Conservation (phyloP, 2,329 filamentous ascomycete genomes). For the Neurospora sp. region DNA sequence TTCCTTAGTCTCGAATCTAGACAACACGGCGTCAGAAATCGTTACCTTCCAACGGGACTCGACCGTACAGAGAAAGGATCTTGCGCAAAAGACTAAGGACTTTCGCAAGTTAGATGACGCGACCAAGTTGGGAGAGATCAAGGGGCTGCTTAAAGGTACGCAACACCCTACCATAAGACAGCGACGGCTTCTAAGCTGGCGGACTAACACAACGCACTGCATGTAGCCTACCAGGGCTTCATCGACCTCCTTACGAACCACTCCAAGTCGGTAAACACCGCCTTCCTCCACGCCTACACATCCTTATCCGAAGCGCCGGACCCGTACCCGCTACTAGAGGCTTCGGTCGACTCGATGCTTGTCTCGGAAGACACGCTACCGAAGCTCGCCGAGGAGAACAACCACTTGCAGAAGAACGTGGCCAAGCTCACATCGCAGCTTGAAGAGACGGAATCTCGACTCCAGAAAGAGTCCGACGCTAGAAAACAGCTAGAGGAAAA, state of each 20-base stretch:
- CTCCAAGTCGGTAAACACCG: constrained; percentile 85
- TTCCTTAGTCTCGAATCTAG: constrained; percentile 71
- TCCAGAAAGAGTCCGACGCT: constrained; percentile 67
- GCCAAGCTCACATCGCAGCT: constrained; percentile 66
- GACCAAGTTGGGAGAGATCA: constrained; percentile 78
- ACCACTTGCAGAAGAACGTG: constrained; percentile 73
- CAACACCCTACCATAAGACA: not conserved
- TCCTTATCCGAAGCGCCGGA: constrained; percentile 92
- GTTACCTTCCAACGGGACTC: constrained; percentile 88
- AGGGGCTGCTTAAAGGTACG: constrained; percentile 73
- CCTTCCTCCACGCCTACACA: constrained; percentile 88
- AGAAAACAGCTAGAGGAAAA: constrained; percentile 67
- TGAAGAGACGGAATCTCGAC: constrained; percentile 68
- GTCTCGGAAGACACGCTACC: constrained; percentile 87
- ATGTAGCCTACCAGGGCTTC: constrained; percentile 82
- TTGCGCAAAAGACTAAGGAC: constrained; percentile 98
- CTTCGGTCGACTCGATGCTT: constrained; percentile 88
- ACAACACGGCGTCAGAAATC: constrained; percentile 90
- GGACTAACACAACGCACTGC: constrained; percentile 11
- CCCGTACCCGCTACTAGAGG: constrained; percentile 91
- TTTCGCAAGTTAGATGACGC: constrained; percentile 90
- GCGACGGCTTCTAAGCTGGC: not conserved
- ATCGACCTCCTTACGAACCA: constrained; percentile 95
- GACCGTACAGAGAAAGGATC: constrained; percentile 89
- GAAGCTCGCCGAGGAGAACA: constrained; percentile 79